phyloP scores from a whole-genome alignment of 2,329 filamentous ascomycete species.

The Emmonsiellopsis sp. region DNA sequence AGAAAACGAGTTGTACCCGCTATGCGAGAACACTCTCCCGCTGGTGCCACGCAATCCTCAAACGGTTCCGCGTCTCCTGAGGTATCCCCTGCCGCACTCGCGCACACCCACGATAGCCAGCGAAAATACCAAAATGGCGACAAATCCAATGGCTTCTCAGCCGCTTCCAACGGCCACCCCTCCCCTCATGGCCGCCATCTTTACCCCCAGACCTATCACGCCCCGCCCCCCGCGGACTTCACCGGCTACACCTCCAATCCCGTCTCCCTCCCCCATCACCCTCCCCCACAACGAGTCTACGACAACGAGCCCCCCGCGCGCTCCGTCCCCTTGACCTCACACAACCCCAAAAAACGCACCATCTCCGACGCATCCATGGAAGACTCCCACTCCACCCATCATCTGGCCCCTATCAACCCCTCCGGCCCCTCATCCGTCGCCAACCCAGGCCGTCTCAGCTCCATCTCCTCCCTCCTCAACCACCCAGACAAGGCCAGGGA shows the following conservation, averaged over 20 bases:
- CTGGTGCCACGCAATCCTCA: conserved; percentile 30
- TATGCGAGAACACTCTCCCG: conserved; percentile 40
- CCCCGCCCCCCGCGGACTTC: conserved; percentile 42
- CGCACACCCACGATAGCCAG: conserved; percentile 23
- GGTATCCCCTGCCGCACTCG: conserved; percentile 25
- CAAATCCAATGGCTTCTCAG: conserved; percentile 19
- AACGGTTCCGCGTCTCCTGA: conserved; percentile 35
- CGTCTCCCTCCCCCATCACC: conserved; percentile 23
- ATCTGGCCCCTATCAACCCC: conserved; percentile 28
- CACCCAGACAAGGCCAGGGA: conserved; percentile 37
- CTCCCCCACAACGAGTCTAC: conserved; percentile 21
- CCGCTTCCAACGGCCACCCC: conserved; percentile 9
- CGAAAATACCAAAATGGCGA: conserved; percentile 23
- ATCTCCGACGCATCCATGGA: conserved; percentile 24
- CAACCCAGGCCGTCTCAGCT: conserved; percentile 56
- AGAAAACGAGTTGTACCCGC: conserved; percentile 90
- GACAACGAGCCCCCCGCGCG: conserved; percentile 10
- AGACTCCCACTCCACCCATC: conserved; percentile 22
- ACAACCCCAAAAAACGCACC: conserved; percentile 28
- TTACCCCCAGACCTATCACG: conserved; percentile 35
- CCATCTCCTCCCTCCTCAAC: conserved; percentile 69
- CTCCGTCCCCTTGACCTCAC: conserved; percentile 22
- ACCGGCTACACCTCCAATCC: conserved; percentile 35
- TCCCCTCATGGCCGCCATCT: conserved; percentile 13
- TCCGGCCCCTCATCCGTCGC: conserved; percentile 13